Percentiles rank a stretch among this genome's conserved stretches.
phyloP scores from a whole-genome alignment of 768 basidiomycete species.

The Leccinum barrowsii region DNA sequence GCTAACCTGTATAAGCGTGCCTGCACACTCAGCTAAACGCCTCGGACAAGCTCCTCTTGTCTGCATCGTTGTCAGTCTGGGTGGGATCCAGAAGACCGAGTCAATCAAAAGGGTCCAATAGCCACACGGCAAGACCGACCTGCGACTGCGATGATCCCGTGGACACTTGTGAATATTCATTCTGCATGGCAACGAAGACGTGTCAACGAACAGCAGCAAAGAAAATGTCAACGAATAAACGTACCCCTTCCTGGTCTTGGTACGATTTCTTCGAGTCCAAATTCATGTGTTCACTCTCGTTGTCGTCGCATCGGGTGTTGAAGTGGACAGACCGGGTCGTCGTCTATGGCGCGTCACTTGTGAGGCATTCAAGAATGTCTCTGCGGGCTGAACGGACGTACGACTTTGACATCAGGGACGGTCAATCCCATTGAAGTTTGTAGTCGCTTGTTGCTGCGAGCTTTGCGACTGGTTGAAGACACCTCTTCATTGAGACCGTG shows the following conservation, averaged over 20 bases:
- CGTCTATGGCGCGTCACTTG: conserved; percentile 8
- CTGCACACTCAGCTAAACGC: background rate
- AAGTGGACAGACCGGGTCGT: conserved; percentile 15
- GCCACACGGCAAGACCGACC: conserved; percentile 1
- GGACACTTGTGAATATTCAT: conserved; percentile 15
- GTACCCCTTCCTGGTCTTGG: conserved; percentile 12
- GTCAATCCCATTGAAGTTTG: conserved; percentile 12
- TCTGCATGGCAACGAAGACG: background rate
- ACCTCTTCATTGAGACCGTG: conserved; percentile 27
- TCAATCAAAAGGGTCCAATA: background rate
- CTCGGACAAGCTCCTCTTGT: conserved; percentile 4
- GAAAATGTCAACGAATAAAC: background rate
- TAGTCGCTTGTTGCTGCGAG: background rate
- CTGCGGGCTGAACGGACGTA: conserved; percentile 2
- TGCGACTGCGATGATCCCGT: conserved; percentile 19
- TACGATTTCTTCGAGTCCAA: conserved; percentile 18
- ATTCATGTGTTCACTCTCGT: conserved; percentile 5
- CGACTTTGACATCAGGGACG: conserved; percentile 10
- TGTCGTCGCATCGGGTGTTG: background rate
- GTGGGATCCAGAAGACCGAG: background rate
- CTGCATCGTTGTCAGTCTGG: background rate
- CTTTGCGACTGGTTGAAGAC: conserved; percentile 7
- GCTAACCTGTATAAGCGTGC: background rate
- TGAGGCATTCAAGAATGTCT: background rate
- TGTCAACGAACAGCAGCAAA: background rate